These are phyloP conservation scores for Calocybe cyanea DNA, from an alignment of 768 basidiomycete species.

Conservation along the genomic window DNA sequence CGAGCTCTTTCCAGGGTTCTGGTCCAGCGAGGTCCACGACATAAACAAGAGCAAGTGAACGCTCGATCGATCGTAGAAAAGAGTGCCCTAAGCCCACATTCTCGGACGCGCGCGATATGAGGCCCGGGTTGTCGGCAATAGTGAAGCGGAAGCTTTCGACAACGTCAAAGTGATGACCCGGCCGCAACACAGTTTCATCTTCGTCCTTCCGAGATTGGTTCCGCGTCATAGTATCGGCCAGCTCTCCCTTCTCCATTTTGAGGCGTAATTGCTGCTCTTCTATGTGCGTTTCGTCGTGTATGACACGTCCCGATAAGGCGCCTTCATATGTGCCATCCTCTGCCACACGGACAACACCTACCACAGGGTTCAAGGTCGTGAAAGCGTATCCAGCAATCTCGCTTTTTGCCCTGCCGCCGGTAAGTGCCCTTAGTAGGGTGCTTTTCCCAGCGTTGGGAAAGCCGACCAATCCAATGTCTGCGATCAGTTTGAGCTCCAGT, in stretches of 20 bases:
- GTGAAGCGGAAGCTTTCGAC: constrained; percentile 86
- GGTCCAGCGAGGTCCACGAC: constrained; percentile 83
- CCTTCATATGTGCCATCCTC: constrained; percentile 78
- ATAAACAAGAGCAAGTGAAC: constrained; percentile 85
- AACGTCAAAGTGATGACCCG: constrained; percentile 53
- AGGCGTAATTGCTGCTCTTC: constrained; percentile 46
- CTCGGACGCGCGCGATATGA: constrained; percentile 79
- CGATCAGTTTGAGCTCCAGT: constrained; percentile 89
- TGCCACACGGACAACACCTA: constrained; percentile 84
- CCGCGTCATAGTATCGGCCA: constrained; percentile 45
- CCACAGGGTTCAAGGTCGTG: constrained; percentile 91
- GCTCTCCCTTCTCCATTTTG: constrained; percentile 49
- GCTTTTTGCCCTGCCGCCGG: constrained; percentile 77
- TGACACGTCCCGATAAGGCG: constrained; percentile 37
- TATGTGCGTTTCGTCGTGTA: constrained; percentile 65
- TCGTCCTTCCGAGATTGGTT: constrained; percentile 34
- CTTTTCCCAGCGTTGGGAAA: constrained; percentile 95
- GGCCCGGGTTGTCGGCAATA: constrained; percentile 95
- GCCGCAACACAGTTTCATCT: constrained; percentile 15
- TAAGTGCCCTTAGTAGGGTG: constrained; percentile 86
- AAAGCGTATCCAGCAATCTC: constrained; percentile 91
- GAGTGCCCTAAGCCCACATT: constrained; percentile 93
- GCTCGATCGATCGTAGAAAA: constrained; percentile 90
- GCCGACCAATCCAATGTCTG: constrained; percentile 94
- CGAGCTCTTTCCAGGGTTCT: constrained; percentile 75